Evolutionary conservation across 176 grass and related monocot genomes (phyloP), one percentile per base, ranked within the genome.

Genomic region (Triticum timopheevii): DNA sequence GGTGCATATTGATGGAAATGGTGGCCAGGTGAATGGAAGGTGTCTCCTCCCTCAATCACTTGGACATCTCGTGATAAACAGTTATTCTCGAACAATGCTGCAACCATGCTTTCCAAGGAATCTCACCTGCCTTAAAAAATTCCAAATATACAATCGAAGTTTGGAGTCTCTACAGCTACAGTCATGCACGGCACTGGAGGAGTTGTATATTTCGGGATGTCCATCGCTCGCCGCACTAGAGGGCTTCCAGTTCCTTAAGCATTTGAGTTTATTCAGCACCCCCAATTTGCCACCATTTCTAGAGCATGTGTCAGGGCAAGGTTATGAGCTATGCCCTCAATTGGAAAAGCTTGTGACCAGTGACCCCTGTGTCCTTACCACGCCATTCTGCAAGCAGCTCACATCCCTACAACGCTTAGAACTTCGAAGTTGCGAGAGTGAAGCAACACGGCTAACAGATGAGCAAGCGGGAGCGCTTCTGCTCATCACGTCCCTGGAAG

Each of bases 401-500:
- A 82, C 45, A 3, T 82, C 79, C 12, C 80, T 88, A 1, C 44
- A n/a, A 58, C 0, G 7, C 8, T 3, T 82, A 15, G 0, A 0
- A 22, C 31, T 82, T 20, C 3, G 0, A 3, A 4, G 0, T 68
- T 7, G 1, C 19, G 6, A 28, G 42, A n/a, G 61, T 19, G 13
- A 50, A 50, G 9, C 10, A 13, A 67, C 25, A 1, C 20, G 42
- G 10, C 69, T 83, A 28, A 85, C 75, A 61, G 35, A 85, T 34
- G 82, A 89, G 8, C 75, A 89, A 61, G 79, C 80, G 27, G 23
- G 74, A 35, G 70, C 81, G 10, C 72, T 76, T 30, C 16, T 61
- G 73, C 64, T 84, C 19, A 35, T 89, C 40, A 84, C 62, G 1
- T 80, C 87, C 10, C 23, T 89, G 20, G 2, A 63, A 16, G 2